Conservation (phyloP, 768 basidiomycete species). For the Lanmaoa rubissima region DNA sequence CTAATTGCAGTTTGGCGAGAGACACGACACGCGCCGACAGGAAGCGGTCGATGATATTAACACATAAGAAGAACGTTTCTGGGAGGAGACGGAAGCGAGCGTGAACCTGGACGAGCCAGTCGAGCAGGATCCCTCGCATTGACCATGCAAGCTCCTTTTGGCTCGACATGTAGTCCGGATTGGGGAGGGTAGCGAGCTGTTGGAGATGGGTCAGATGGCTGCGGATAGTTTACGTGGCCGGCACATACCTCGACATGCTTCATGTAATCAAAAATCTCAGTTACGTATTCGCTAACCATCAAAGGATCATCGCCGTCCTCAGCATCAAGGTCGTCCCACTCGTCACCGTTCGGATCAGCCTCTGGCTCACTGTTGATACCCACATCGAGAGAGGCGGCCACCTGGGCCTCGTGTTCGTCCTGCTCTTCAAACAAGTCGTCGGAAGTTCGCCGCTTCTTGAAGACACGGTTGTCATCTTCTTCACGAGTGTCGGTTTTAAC, state of each 20-base stretch:
- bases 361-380: slow-evolving; percentile 45
- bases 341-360: slow-evolving; percentile 31
- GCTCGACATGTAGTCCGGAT: slow-evolving; percentile 78
- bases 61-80: slow-evolving; percentile 40
- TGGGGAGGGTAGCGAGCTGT: slow-evolving; percentile 76
- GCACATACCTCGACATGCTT: slow-evolving; percentile 58
- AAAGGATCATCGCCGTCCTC: slow-evolving; percentile 58
- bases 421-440: too few species aligned
- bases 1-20: slow-evolving; percentile 83
- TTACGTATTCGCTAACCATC: slow-evolving; percentile 97
- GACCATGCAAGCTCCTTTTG: slow-evolving; percentile 87
- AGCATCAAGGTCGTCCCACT: slow-evolving; percentile 77
- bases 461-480: slow-evolving; percentile 57
- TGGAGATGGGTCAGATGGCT: not conserved
- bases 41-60: slow-evolving; percentile 75
- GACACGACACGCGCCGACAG: slow-evolving; percentile 71
- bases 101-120: slow-evolving; percentile 94
- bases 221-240: not conserved
- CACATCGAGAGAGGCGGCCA: slow-evolving; percentile 43
- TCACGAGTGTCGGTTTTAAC: slow-evolving; percentile 41
- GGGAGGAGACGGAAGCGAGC: slow-evolving; percentile 80
- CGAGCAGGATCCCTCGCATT: slow-evolving; percentile 84
- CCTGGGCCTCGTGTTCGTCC: slow-evolving; percentile 23
- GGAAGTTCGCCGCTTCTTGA: slow-evolving; percentile 73
- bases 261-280: slow-evolving; percentile 91